phyloP scores from a whole-genome alignment of 306 rosid species.

The Castanopsis chinensis region DNA sequence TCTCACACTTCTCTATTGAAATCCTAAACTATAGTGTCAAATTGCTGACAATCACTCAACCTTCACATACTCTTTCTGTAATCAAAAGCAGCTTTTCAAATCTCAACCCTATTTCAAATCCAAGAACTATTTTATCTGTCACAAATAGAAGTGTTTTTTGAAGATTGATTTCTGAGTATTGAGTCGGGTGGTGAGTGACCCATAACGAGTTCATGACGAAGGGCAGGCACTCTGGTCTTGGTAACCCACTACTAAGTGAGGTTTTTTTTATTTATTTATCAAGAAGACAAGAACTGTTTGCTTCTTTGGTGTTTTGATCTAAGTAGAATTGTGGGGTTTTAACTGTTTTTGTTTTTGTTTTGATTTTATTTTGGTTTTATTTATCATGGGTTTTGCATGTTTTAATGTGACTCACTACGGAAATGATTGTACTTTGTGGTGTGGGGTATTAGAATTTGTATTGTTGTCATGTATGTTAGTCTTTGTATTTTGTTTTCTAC shows the following conservation, averaged over 20 bases:
- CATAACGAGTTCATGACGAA: conserved; percentile 36
- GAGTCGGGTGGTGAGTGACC: neutral
- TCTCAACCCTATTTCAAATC: neutral
- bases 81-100: no score
- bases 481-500: no score
- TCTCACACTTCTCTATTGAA: no score
- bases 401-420: neutral
- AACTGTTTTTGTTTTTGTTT: neutral
- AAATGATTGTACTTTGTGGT: neutral
- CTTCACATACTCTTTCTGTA: neutral
- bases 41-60: neutral
- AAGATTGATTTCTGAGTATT: neutral
- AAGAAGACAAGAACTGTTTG: no score
- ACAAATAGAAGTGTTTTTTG: neutral
- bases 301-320: neutral
- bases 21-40: no score
- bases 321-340: neutral
- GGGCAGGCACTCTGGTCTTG: conserved; percentile 30
- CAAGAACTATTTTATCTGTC: neutral
- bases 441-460: no score
- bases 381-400: neutral
- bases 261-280: neutral
- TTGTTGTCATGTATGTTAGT: no score
- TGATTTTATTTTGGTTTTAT: neutral
- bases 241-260: conserved; percentile 32